phyloP scores from a whole-genome alignment of 2,329 filamentous ascomycete genomes.

The Juglanconis oblonga region DNA sequence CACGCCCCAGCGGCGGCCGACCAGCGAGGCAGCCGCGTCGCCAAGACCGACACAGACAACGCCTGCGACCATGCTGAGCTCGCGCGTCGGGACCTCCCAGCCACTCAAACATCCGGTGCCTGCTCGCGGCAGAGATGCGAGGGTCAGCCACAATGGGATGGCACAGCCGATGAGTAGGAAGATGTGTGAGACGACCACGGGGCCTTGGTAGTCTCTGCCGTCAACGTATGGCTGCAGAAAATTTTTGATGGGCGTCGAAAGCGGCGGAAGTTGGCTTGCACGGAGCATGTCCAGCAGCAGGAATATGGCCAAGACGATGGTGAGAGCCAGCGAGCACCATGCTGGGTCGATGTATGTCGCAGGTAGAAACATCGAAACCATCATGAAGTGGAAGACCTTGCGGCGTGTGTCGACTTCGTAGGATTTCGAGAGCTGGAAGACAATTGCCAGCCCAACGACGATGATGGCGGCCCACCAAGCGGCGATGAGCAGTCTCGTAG shows the following conservation, averaged over 20 bases:
- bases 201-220: conserved; percentile 85
- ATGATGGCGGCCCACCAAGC: conserved; percentile 73
- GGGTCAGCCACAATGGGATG: conserved; percentile 86
- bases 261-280: conserved; percentile 84
- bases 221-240: conserved; percentile 95
- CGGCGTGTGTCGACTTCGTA: conserved; percentile 93
- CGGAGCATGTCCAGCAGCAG: conserved; percentile 84
- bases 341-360: conserved; percentile 82
- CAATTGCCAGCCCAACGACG: conserved; percentile 66
- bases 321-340: conserved; percentile 77
- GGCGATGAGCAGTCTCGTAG: conserved; percentile 73
- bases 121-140: conserved; percentile 64
- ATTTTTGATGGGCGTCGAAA: conserved; percentile 78
- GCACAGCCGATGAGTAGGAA: conserved; percentile 94
- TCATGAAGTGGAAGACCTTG: conserved; percentile 98
- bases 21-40: conserved; percentile 86
- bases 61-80: conserved; percentile 87
- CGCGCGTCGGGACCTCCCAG: conserved; percentile 73
- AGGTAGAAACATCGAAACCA: conserved; percentile 93
- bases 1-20: conserved; percentile 81
- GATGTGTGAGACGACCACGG: conserved; percentile 93
- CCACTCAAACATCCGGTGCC: conserved; percentile 57
- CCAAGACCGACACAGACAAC: conserved; percentile 94
- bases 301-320: conserved; percentile 77
- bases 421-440: conserved; percentile 70